Evolutionary conservation across 1,139 yeast genomes (phyloP), one percentile per base, ranked within the genome.

Genomic region (Candida freyschussii): DNA sequence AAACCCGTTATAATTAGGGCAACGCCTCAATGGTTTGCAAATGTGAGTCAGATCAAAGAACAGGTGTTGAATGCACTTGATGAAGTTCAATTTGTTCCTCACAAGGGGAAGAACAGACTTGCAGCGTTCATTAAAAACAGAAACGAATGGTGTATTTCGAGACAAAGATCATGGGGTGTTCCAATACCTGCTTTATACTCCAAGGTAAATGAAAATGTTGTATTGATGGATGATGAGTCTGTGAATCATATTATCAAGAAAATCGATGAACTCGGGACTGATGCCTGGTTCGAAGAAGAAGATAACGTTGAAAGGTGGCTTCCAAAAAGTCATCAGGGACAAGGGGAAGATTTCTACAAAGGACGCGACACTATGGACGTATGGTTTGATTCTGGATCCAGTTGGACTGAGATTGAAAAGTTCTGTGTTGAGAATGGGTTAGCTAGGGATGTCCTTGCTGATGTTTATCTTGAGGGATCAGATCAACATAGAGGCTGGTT

Each of bases 401-500:
- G 94, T 21, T 91, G 98, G 98, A 73, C 79, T 6, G 73, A 76
- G 27, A 63, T 86, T 20, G 64, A 60, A 21, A 55, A 64, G 16
- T 65, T 66, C 42, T 50, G 69, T 32, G 30, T 40, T 12, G 53
- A 62, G 23, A 39, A 52, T 29, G 45, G 33, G 43, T 17, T 40
- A 45, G 11, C 33, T 40, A 64, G 48, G 41, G 62, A 37, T 39
- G 62, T 33, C 8, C 56, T 80, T 7, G 84, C 95, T 1, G 94
- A 89, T 54, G 70, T 85, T 12, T 89, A 86, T 53, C 59, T 89
- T 14, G 99, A 91, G 62, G 99, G 99, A 2, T 76, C 91, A 21
- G 99, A 91, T 55, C 99, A 91, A 57, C 98, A 93, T 54, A 72
- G 99, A 41, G 99, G 99, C 0, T 91, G 99, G 99, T 91, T 91